Evolutionary conservation across 441 rosid species (phyloP), one percentile per base, ranked within the genome.

Genomic region (Erodium texanum): DNA sequence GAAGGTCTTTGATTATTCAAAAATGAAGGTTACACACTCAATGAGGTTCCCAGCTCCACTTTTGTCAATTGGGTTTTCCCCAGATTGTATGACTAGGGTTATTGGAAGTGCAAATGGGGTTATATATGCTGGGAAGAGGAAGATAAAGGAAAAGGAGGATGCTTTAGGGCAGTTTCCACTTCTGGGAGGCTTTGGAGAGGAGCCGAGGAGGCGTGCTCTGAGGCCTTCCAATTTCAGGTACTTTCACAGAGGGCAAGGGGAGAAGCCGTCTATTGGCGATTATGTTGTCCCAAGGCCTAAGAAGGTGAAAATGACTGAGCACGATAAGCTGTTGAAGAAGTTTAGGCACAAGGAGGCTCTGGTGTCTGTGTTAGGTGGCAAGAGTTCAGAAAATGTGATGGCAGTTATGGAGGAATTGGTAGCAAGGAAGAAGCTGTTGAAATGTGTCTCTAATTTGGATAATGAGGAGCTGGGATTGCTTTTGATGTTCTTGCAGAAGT

Each of bases 371-470:
- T 71, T 94, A 75, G 74, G 77, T 15, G 79, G 76, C 62, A 86
- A 86, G 77, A 87, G 86, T 74, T 84, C 94, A 0, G 97, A 86
- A 64, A 77, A 82, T 67, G 93, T 83, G 70, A 84, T 89, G 68
- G 96, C 96, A 1, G 93, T 93, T 68, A 88, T 89, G 92, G 97
- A 91, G 78, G 96, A 91, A 66, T 70, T 94, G 79, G 89, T 89
- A 68, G 86, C 93, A 0, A 82, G 98, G 82, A 86, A 83, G 82
- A 91, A 89, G 81, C 73, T 91, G 63, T 11, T 91, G 71, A 94
- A 82, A 72, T 93, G 88, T 11, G 83, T 89, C 5, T 67, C 74
- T 14, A 93, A 88, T 76, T 71, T 91, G 83, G 90, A 88, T 48
- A 73, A 52, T 3, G 86, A 83, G 19, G 96, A 87, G 82, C 76